A percentile compares a stretch with the other conserved stretches of the same genome.
Evolutionary conservation across 192 early-diverging fungal genomes (phyloP).

Genomic region (Linnemannia zychae): DNA sequence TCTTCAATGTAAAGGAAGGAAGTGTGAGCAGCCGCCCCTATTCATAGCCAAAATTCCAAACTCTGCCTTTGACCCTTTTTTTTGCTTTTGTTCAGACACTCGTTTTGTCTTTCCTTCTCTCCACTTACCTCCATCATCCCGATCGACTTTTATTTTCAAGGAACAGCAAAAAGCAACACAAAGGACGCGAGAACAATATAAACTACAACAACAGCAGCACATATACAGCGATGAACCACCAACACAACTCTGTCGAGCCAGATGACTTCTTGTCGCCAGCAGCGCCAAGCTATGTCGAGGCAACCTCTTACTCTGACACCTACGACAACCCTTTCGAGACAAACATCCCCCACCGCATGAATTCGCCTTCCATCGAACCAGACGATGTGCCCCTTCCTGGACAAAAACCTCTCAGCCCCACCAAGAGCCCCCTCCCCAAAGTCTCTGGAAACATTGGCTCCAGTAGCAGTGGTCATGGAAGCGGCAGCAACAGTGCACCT

Average conservation of each 20-base stretch:
- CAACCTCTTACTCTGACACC: constrained; percentile 51
- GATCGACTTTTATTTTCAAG: background rate
- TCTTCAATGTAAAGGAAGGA: background rate
- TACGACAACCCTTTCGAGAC: constrained; percentile 57
- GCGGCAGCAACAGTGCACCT: constrained; percentile 17
- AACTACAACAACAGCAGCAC: background rate
- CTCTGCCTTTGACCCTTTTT: background rate
- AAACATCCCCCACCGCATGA: constrained; percentile 48
- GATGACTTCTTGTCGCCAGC: constrained; percentile 57
- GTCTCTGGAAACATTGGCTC: constrained; percentile 53
- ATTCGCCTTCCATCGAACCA: constrained; percentile 53
- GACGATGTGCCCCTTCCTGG: constrained; percentile 54
- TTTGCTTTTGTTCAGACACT: background rate
- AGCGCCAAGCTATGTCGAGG: constrained; percentile 55
- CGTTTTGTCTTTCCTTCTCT: background rate
- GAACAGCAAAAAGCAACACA: background rate
- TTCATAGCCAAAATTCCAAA: background rate
- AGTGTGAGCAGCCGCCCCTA: background rate
- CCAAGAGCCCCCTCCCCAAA: constrained; percentile 40
- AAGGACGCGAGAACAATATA: background rate
- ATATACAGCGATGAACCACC: constrained; percentile 28
- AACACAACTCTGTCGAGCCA: constrained; percentile 43
- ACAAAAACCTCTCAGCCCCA: constrained; percentile 48
- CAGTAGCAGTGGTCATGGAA: constrained; percentile 15
- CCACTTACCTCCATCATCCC: background rate